Evolutionary conservation across 352 stramenopile genomes (phyloP).

Genomic region (Globisporangium cylindrosporum): DNA sequence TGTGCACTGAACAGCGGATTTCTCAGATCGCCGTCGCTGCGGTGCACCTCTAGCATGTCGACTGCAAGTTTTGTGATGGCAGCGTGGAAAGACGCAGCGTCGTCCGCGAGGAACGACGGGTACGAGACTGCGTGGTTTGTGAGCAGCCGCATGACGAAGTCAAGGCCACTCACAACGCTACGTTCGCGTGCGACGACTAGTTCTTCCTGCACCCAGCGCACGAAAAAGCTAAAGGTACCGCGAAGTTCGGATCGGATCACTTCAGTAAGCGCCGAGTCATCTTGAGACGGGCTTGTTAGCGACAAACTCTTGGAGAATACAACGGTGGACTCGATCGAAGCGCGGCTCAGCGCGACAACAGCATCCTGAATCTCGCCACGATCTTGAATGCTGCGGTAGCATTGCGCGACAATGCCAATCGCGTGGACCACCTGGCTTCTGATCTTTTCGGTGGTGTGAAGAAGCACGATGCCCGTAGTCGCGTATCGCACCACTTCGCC

Average conservation of each 20-base stretch:
- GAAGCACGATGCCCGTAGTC: conserved; percentile 45
- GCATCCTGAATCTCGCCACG: conserved; percentile 26
- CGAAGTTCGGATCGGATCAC: conserved; percentile 26
- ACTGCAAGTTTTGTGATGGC: conserved; percentile 22
- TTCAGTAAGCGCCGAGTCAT: conserved; percentile 6
- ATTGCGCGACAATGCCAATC: conserved; percentile 31
- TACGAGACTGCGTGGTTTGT: conserved; percentile 35
- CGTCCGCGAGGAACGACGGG: conserved; percentile 25
- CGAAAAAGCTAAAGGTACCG: conserved; percentile 31
- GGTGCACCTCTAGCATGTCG: conserved; percentile 20
- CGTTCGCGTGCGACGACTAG: conserved; percentile 25
- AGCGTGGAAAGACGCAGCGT: conserved; percentile 39
- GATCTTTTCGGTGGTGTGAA: conserved; percentile 43
- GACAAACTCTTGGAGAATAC: conserved; percentile 38
- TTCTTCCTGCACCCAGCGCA: conserved; percentile 42
- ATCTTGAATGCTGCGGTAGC: conserved; percentile 24
- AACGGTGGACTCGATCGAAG: conserved; percentile 37
- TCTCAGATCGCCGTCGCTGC: conserved; percentile 20
- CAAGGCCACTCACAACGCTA: conserved; percentile 14
- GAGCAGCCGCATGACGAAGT: conserved; percentile 39
- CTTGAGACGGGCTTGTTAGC: neutral
- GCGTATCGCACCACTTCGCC: conserved; percentile 38
- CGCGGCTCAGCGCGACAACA: conserved; percentile 34
- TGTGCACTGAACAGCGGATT: conserved; percentile 22
- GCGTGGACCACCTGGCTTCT: conserved; percentile 34